Evolutionary conservation across 225 moss, liverwort and hornwort species (phyloP).

Genomic region (Anthoceros angustus): DNA sequence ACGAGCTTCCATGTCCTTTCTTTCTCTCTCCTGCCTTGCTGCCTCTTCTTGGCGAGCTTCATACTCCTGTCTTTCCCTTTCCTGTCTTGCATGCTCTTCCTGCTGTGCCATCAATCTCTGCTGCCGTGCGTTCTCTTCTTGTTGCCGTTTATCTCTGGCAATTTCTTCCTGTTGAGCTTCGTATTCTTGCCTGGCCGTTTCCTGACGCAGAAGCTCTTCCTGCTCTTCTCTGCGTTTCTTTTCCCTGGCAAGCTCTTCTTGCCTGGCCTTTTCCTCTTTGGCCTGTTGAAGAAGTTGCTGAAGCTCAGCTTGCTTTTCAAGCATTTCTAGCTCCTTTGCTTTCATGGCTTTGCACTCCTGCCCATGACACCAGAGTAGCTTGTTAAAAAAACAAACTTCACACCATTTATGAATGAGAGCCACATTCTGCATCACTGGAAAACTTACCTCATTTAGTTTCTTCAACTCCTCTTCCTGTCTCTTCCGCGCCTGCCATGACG

Average conservation of each 20-base stretch:
- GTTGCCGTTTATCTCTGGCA: constrained; percentile 7
- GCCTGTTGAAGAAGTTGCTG: neutral
- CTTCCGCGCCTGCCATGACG: constrained; percentile 11
- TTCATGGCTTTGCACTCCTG: constrained; percentile 25
- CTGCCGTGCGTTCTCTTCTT: constrained; percentile 15
- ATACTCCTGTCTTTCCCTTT: constrained; percentile 10
- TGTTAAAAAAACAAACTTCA: neutral
- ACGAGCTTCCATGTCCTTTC: neutral
- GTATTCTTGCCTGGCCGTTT: neutral
- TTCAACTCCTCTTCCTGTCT: constrained; percentile 16
- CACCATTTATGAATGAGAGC: neutral
- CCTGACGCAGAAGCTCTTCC: neutral
- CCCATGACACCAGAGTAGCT: constrained; percentile 2
- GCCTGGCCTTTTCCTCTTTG: neutral
- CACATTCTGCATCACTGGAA: neutral
- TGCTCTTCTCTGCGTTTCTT: neutral
- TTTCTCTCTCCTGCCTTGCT: constrained; percentile 8
- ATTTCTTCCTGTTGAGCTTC: neutral
- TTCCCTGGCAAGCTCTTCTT: neutral
- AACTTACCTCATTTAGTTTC: constrained; percentile 20
- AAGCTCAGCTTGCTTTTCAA: neutral
- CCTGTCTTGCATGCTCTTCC: constrained; percentile 21
- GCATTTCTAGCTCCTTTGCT: constrained; percentile 19
- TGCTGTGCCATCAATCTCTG: constrained; percentile 13
- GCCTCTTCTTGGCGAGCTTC: constrained; percentile 10